These are phyloP conservation scores for Arxiozyma telluris DNA, from an alignment of 1,139 yeast genomes.

Conservation along the genomic window DNA sequence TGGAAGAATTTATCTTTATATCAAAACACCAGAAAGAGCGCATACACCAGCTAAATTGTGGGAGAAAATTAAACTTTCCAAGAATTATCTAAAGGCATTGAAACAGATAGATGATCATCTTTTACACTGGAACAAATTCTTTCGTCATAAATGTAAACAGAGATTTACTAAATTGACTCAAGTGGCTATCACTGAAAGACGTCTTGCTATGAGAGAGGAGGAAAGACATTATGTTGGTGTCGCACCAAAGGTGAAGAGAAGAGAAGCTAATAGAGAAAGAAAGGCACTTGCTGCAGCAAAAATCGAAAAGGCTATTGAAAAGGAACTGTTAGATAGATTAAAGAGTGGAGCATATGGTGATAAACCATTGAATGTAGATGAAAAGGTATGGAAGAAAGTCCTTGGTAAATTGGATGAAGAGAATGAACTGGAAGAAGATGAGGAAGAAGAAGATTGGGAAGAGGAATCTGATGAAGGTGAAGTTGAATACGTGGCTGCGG, in stretches of 20 bases:
- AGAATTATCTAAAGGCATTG: constrained; percentile 79
- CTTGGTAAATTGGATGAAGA: constrained; percentile 65
- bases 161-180: constrained; percentile 89
- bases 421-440: constrained; percentile 55
- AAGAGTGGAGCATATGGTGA: constrained; percentile 98
- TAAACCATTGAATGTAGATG: constrained; percentile 93
- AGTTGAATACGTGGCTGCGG: constrained; percentile 84
- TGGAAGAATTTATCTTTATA: constrained; percentile 81
- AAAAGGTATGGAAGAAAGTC: constrained; percentile 89
- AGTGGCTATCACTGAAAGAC: constrained; percentile 92
- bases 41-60: constrained; percentile 89
- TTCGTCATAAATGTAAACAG: constrained; percentile 90
- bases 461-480: constrained; percentile 75
- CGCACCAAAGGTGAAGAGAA: constrained; percentile 86
- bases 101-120: constrained; percentile 80
- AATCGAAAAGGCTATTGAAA: constrained; percentile 92
- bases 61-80: constrained; percentile 86
- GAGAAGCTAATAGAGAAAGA: constrained; percentile 90
- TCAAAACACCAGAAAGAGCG: constrained; percentile 96
- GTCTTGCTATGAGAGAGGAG: constrained; percentile 81
- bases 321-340: constrained; percentile 84
- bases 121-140: constrained; percentile 86
- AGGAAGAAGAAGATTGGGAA: constrained; percentile 60
- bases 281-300: constrained; percentile 95
- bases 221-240: constrained; percentile 90